Percentiles rank a stretch among this genome's conserved stretches.
Evolutionary conservation across 768 basidiomycete species (phyloP).

Genomic region (Scleroderma bovista): DNA sequence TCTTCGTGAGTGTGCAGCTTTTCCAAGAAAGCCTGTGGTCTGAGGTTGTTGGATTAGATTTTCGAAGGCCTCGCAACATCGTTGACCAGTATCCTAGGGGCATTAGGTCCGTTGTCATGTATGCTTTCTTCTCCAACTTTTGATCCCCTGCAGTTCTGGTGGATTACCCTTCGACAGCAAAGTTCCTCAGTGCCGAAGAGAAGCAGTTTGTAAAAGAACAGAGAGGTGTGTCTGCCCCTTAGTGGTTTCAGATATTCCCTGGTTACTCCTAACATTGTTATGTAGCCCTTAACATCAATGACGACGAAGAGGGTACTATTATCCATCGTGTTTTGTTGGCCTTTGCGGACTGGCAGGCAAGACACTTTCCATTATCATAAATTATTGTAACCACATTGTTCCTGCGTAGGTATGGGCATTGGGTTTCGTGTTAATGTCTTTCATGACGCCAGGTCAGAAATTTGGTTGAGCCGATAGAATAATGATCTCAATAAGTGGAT

Average conservation of each 20-base stretch:
- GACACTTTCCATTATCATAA: not conserved
- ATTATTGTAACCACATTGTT: not conserved
- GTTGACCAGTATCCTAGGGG: slow-evolving; percentile 46
- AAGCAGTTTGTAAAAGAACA: slow-evolving; percentile 48
- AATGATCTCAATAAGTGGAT: not conserved
- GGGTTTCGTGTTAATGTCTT: slow-evolving; percentile 47
- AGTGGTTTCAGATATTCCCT: not conserved
- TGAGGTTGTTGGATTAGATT: not conserved
- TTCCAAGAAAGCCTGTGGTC: not conserved
- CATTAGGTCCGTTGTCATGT: slow-evolving; percentile 34
- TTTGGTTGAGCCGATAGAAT: not conserved
- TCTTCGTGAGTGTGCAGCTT: slow-evolving; percentile 38
- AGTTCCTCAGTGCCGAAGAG: slow-evolving; percentile 60
- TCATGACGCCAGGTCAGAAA: slow-evolving; percentile 52
- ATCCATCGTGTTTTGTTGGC: slow-evolving; percentile 46
- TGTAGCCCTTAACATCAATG: slow-evolving; percentile 58
- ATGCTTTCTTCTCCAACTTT: not conserved
- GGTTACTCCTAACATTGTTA: not conserved
- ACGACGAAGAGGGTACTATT: slow-evolving; percentile 55
- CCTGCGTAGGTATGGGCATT: slow-evolving; percentile 1
- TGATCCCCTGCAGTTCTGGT: slow-evolving; percentile 41
- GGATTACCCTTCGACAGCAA: slow-evolving; percentile 55
- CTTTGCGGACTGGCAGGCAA: slow-evolving; percentile 55
- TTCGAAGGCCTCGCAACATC: slow-evolving; percentile 37
- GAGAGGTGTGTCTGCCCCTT: slow-evolving; percentile 40